A percentile compares a stretch with the other conserved stretches of the same genome.
phyloP scores from a whole-genome alignment of 176 grass and related monocot species.

The Rhynchospora pubera region DNA sequence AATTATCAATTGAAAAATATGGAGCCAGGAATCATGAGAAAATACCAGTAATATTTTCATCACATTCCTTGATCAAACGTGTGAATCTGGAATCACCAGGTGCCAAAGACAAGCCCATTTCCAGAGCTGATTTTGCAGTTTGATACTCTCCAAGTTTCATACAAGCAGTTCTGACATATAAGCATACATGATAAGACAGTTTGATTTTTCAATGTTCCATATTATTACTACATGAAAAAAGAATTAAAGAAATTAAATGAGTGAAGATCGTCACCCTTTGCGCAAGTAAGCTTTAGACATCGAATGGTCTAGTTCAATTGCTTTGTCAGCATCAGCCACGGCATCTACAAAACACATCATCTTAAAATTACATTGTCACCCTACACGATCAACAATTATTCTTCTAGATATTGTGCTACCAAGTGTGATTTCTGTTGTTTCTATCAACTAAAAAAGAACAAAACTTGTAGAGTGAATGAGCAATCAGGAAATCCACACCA shows the following conservation, averaged over 20 bases:
- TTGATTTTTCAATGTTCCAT: not conserved
- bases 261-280: constrained; percentile 48
- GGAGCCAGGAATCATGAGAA: too few relatives aligned
- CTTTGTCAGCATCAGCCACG: constrained; percentile 75
- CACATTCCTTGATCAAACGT: constrained; percentile 67
- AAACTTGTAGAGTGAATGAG: too few relatives aligned
- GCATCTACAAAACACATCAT: constrained; percentile 48
- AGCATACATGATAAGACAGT: not conserved
- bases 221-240: not conserved
- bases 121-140: constrained; percentile 79
- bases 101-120: constrained; percentile 46
- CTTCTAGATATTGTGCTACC: not conserved
- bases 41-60: constrained; percentile 59
- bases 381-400: too few relatives aligned
- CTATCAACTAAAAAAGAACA: too few relatives aligned
- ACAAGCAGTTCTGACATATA: constrained; percentile 52
- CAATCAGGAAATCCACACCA: too few relatives aligned
- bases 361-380: not conserved
- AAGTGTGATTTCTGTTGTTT: too few relatives aligned
- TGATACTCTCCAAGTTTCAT: constrained; percentile 87
- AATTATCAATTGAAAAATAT: too few relatives aligned
- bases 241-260: not conserved
- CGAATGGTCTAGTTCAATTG: constrained; percentile 61
- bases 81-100: constrained; percentile 69
- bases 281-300: constrained; percentile 72